Evolutionary conservation across 331 rosid species (phyloP), one percentile per base, ranked within the genome.

Genomic region (Pyracantha coccinea): DNA sequence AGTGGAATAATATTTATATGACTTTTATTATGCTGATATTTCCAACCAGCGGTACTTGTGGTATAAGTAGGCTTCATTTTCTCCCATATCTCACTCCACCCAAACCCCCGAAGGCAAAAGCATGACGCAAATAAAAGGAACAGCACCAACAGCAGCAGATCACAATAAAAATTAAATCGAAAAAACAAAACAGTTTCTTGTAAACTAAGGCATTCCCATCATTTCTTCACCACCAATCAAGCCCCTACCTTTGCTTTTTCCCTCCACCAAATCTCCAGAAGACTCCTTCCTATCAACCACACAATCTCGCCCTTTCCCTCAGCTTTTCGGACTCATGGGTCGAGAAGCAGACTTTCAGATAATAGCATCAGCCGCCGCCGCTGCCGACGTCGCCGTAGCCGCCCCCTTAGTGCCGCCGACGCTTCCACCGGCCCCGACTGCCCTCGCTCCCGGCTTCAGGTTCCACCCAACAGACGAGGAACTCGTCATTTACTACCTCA

Each of bases 401-500:
- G 4, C 69, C 4, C 13, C 76, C 4, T 8, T 20, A 38, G 60
- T 41, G 12, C 19, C 47, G 8, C 38, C 71, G 38, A 1, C 85
- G 17, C 35, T 84, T 13, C 52, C 81, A 7, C 73, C 81, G 3
- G 76, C 97, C 13, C 97, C 98, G 7, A 89, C 99, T 2, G 87
- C 96, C 2, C 88, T 95, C 8, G 99, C 99, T 35, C 99, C 99
- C 7, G 99, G 99, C 14, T 95, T 95, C 78, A 83, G 99, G 72
- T 95, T 95, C 65, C 99, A 95, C 84, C 99, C 99, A 2, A 95
- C 99, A 32, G 99, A 95, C 41, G 99, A 95, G 53, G 99, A 95
- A 24, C 96, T 95, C 9, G 96, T 95, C 59, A 92, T 95, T 66
- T 95, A 90, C 87, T 95, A 95, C 85, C 97, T 95, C 23, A 92